Percentiles rank a stretch among this genome's conserved stretches.
Evolutionary conservation across 1,139 yeast genomes (phyloP).

Genomic region (Nakaseomyces glabratus): DNA sequence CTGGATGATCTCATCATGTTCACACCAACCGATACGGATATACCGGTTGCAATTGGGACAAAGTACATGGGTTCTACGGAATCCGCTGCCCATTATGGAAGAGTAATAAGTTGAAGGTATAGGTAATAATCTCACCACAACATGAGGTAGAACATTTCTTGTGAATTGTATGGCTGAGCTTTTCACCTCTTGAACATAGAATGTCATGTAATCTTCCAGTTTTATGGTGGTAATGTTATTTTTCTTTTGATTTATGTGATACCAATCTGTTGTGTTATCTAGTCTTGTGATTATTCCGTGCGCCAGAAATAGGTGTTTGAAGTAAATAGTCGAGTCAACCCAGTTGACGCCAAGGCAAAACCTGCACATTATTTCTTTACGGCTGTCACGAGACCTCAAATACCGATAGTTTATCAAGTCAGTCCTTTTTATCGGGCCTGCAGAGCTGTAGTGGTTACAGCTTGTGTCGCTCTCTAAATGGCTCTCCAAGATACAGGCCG

Average conservation of each 20-base stretch:
- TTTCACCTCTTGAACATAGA: not conserved
- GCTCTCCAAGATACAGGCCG: constrained; percentile 9
- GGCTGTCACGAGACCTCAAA: constrained; percentile 9
- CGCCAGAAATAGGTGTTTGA: constrained; percentile 18
- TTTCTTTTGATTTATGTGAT: not conserved
- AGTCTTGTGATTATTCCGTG: constrained; percentile 18
- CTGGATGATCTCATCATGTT: constrained; percentile 14
- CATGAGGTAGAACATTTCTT: constrained; percentile 10
- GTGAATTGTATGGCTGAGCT: constrained; percentile 7
- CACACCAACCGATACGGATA: constrained; percentile 19
- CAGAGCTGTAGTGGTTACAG: too few relatives aligned
- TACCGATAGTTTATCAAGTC: constrained; percentile 14
- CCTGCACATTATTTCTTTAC: constrained; percentile 15
- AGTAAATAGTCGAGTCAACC: constrained; percentile 11
- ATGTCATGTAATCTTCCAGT: constrained; percentile 7
- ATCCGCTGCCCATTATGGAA: constrained; percentile 12
- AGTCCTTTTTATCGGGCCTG: too few relatives aligned
- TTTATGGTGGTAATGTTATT: not conserved
- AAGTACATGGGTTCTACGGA: constrained; percentile 15
- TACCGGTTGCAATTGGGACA: constrained; percentile 15
- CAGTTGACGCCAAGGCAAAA: constrained; percentile 20
- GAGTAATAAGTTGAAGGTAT: constrained; percentile 13
- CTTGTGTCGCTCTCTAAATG: too few relatives aligned
- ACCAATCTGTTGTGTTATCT: not conserved
- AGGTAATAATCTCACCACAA: constrained; percentile 12